phyloP scores from a whole-genome alignment of 75 land plant species.

The Selaginella tamariscina region DNA sequence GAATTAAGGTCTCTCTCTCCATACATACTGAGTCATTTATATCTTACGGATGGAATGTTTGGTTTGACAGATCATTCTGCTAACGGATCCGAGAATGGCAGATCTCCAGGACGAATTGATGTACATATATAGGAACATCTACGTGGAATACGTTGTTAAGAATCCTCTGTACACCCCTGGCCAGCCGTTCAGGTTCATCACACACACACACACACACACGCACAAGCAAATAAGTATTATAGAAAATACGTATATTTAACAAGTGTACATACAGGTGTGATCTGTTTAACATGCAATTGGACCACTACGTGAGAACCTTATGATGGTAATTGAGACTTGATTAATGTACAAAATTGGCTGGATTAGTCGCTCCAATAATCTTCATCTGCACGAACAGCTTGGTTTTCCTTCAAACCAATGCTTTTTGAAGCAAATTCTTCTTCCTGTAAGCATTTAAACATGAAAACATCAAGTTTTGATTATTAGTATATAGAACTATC shows the following conservation, averaged over 20 bases:
- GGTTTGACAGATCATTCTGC: constrained; percentile 50
- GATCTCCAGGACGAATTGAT: constrained; percentile 81
- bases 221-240: not conserved
- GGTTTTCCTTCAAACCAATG: too few relatives aligned
- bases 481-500: not conserved
- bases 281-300: constrained; percentile 54
- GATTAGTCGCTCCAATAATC: not conserved
- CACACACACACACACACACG: not conserved
- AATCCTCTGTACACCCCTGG: constrained; percentile 91
- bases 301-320: constrained; percentile 63
- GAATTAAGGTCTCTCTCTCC: constrained; percentile 63
- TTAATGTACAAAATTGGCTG: too few relatives aligned
- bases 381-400: not conserved
- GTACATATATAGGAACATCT: constrained; percentile 78
- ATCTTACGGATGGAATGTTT: not conserved
- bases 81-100: constrained; percentile 78
- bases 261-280: constrained; percentile 40
- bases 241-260: not conserved
- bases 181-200: constrained; percentile 55
- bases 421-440: not conserved
- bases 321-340: not conserved
- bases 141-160: constrained; percentile 94
- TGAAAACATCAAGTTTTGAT: not conserved
- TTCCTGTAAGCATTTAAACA: too few relatives aligned
- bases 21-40: constrained; percentile 1